These are phyloP conservation scores for Daedaleopsis sinensis DNA, from an alignment of 768 basidiomycete species.

Conservation along the genomic window DNA sequence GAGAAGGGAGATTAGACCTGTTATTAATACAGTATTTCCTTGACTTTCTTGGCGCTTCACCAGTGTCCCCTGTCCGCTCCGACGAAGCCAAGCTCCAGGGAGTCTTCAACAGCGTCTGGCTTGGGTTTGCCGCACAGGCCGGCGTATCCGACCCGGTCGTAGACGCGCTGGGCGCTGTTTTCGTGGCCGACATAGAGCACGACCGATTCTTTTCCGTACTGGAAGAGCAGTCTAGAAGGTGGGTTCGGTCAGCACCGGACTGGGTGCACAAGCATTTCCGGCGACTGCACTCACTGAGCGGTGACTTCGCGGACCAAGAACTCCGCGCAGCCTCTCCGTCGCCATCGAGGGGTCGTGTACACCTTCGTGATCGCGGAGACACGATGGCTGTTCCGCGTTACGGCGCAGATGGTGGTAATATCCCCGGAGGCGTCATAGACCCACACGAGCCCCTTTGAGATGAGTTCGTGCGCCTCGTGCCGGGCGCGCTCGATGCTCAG, in stretches of 20 bases:
- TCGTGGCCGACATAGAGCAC: slow-evolving; percentile 57
- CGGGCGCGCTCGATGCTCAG: slow-evolving; percentile 41
- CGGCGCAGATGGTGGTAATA: slow-evolving; percentile 55
- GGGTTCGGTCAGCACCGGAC: slow-evolving; percentile 12
- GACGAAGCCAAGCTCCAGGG: slow-evolving; percentile 56
- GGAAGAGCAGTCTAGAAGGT: slow-evolving; percentile 42
- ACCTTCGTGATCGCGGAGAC: slow-evolving; percentile 63
- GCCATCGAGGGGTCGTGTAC: slow-evolving; percentile 49
- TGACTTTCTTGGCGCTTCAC: slow-evolving; percentile 33
- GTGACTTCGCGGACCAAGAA: slow-evolving; percentile 52
- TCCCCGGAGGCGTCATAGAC: slow-evolving; percentile 47
- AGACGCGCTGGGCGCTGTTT: slow-evolving; percentile 54
- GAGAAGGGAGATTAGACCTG: neutral
- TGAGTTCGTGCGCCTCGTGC: slow-evolving; percentile 49
- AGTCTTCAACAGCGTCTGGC: slow-evolving; percentile 46
- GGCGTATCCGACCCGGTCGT: slow-evolving; percentile 55
- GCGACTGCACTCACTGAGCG: slow-evolving; percentile 36
- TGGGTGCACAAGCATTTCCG: slow-evolving; percentile 2
- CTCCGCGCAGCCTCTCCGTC: slow-evolving; percentile 53
- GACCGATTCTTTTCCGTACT: slow-evolving; percentile 48
- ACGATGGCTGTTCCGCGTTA: slow-evolving; percentile 51
- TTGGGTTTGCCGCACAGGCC: slow-evolving; percentile 45
- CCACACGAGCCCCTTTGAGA: slow-evolving; percentile 54
- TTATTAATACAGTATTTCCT: neutral
- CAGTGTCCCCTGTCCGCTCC: slow-evolving; percentile 54